Evolutionary conservation across 805 yeast species (phyloP).

Genomic region (Novakomyces olei): DNA sequence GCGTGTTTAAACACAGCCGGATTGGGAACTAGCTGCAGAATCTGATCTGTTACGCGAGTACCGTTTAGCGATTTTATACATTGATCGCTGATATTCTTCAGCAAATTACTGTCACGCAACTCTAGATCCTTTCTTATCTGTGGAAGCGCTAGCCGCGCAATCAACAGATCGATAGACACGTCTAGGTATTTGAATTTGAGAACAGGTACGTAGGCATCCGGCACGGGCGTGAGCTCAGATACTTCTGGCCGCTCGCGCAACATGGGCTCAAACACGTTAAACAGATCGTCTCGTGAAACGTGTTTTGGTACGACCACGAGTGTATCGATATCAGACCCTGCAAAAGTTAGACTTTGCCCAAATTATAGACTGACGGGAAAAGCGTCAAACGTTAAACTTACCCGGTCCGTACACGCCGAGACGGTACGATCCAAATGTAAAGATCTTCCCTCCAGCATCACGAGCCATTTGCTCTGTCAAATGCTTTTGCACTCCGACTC

Average conservation of each 20-base stretch:
- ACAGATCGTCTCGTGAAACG: conserved; percentile 74
- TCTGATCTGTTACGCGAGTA: conserved; percentile 92
- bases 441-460: conserved; percentile 96
- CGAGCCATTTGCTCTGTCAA: conserved; percentile 95
- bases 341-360: too few species aligned
- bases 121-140: conserved; percentile 59
- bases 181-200: conserved; percentile 76
- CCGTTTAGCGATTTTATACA: conserved; percentile 84
- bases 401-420: conserved; percentile 95
- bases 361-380: too few species aligned
- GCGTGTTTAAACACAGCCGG: conserved; percentile 85
- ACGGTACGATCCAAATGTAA: conserved; percentile 84
- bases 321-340: conserved; percentile 93
- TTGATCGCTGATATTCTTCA: conserved; percentile 73
- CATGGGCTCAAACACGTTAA: conserved; percentile 51
- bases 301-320: conserved; percentile 94
- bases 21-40: conserved; percentile 70
- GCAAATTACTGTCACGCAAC: conserved; percentile 60
- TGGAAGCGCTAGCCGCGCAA: conserved; percentile 63
- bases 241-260: conserved; percentile 55
- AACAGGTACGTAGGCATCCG: conserved; percentile 95
- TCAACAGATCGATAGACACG: conserved; percentile 77
- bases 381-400: too few species aligned
- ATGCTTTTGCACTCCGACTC: conserved; percentile 57
- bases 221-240: conserved; percentile 80